Evolutionary conservation across 441 rosid species (phyloP), one percentile per base, ranked within the genome.

Genomic region (Heliophila coronopifolia): DNA sequence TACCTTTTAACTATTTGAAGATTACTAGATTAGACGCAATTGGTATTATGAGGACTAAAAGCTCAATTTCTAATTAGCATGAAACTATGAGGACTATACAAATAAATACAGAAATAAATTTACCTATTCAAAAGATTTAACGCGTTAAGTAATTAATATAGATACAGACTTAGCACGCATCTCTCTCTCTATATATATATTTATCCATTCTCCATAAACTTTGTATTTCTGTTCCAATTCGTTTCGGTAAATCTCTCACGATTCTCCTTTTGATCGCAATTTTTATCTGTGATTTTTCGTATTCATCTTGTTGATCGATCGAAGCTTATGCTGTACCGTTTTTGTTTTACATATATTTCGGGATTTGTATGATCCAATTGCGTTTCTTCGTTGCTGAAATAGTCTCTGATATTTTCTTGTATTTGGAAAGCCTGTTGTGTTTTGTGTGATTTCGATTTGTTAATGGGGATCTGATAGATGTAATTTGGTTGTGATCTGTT

Each of bases 121-220:
- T 52, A 31, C 66, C 20, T 8, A 44, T 52, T 61, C 59, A 43
- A 52, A 61, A 61, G 36, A 35, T 50, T 52, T 51, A 27, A 52
- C 66, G 66, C 59, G 66, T 61, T 38, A 45, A 62, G 43, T 38
- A 54, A 62, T 54, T 7, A 38, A 16, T 30, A 1, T 19, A 3
- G 14, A 19, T 9, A 19, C 19, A 28, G 41, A 49, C 36, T 40
- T 18, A 31, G 32, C 44, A 50, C 16, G 59, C 52, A 7, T 51
- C 34, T 42, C 66, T 39, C 26, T 59, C 41, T 41, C 40, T 50
- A 49, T 2, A 3, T 1, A 5, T 9, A n/a, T 48, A 48, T 32
- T 16, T 27, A 42, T 20, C 42, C 7, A n/a, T 34, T 50, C 22
- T 34, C 19, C 45, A 18, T 50, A 8, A 41, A 1, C 9, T 28